Conservation (phyloP, 2,329 filamentous ascomycete genomes). For the Hypoxylon sp. region DNA sequence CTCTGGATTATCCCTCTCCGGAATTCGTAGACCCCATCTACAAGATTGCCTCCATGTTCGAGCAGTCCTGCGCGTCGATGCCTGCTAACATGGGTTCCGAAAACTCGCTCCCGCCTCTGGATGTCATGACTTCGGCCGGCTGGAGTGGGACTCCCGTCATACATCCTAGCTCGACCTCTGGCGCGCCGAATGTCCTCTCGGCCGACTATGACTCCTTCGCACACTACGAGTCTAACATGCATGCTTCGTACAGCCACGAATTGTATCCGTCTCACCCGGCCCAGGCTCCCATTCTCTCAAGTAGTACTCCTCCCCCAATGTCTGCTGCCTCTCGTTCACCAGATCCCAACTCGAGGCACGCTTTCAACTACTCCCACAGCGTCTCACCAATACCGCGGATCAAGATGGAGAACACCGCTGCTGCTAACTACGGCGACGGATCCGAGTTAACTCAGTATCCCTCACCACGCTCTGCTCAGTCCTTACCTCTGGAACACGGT, state of each 20-base stretch:
- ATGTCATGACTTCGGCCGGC: slow-evolving; percentile 60
- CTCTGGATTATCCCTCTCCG: slow-evolving; percentile 64
- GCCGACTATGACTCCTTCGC: slow-evolving; percentile 68
- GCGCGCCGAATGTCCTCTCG: slow-evolving; percentile 63
- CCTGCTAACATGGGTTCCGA: slow-evolving; percentile 56
- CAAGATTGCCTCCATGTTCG: slow-evolving; percentile 61
- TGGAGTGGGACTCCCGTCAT: slow-evolving; percentile 61
- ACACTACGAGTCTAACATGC: slow-evolving; percentile 61
- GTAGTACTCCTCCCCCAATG: slow-evolving; percentile 48
- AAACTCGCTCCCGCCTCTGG: slow-evolving; percentile 57
- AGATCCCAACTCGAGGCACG: slow-evolving; percentile 52
- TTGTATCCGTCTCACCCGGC: slow-evolving; percentile 61
- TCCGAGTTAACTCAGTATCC: slow-evolving; percentile 60
- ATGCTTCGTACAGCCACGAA: slow-evolving; percentile 62
- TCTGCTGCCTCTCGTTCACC: slow-evolving; percentile 54
- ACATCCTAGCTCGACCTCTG: slow-evolving; percentile 59
- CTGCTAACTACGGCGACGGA: slow-evolving; percentile 56
- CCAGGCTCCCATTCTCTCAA: slow-evolving; percentile 51
- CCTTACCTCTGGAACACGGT: slow-evolving; percentile 52
- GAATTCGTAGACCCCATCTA: slow-evolving; percentile 61
- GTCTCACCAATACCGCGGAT: slow-evolving; percentile 56
- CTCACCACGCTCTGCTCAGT: slow-evolving; percentile 58
- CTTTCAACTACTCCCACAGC: slow-evolving; percentile 54
- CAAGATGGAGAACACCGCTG: slow-evolving; percentile 57
- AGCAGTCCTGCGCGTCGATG: slow-evolving; percentile 58